A percentile compares a stretch with the other conserved stretches of the same genome.
Evolutionary conservation across 139 green algal genomes (phyloP).

Genomic region (Diplosphaera chodatii): DNA sequence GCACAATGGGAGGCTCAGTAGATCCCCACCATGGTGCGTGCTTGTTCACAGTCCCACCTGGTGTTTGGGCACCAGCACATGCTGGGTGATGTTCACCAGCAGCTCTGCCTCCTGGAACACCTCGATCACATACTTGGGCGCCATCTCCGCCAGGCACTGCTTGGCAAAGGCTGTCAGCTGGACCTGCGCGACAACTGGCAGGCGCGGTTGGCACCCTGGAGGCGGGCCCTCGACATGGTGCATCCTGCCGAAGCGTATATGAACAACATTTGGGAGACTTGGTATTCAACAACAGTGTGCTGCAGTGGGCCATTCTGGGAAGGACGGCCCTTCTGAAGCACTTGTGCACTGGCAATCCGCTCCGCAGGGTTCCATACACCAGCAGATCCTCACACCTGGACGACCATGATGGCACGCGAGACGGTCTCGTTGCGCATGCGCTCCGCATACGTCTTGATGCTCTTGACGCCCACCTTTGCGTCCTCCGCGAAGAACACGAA

Average conservation of each 20-base stretch:
- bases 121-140: constrained; percentile 82
- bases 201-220: too few species aligned
- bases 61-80: constrained; percentile 89
- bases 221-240: too few species aligned
- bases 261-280: too few species aligned
- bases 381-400: constrained; percentile 22
- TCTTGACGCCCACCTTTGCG: constrained; percentile 92
- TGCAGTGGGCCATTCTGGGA: too few species aligned
- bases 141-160: constrained; percentile 58
- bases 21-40: too few species aligned
- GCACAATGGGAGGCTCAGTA: too few species aligned
- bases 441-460: constrained; percentile 86
- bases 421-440: constrained; percentile 85
- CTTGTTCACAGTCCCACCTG: too few species aligned
- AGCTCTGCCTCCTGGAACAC: constrained; percentile 86
- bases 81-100: constrained; percentile 96
- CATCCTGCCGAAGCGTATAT: too few species aligned
- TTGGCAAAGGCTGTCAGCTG: constrained; percentile 70
- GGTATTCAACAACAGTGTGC: too few species aligned
- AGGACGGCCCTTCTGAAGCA: too few species aligned
- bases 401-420: constrained; percentile 81
- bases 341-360: too few species aligned
- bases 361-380: too few species aligned
- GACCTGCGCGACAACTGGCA: neutral
- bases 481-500: constrained; percentile 97